phyloP scores from a whole-genome alignment of 768 basidiomycete genomes.

The Chalciporus chontae region DNA sequence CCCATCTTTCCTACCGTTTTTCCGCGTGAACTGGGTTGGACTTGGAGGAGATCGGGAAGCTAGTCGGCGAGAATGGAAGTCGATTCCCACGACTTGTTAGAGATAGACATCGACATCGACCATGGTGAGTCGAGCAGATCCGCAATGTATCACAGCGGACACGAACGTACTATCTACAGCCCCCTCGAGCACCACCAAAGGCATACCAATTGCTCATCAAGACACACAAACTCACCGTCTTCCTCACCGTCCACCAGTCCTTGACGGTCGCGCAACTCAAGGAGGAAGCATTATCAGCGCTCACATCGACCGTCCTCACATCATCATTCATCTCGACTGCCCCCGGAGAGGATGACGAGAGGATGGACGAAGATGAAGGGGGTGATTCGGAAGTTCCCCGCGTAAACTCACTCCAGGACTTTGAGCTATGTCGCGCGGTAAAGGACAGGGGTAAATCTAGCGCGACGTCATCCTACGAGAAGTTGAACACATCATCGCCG shows the following conservation, averaged over 20 bases:
- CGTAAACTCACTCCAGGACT: constrained; percentile 41
- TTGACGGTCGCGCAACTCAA: constrained; percentile 59
- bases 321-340: constrained; percentile 30
- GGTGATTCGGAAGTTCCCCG: constrained; percentile 29
- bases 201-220: constrained; percentile 67
- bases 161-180: constrained; percentile 32
- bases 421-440: constrained; percentile 58
- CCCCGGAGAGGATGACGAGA: constrained; percentile 26
- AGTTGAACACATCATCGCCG: constrained; percentile 39
- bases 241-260: constrained; percentile 52
- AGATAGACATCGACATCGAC: background rate
- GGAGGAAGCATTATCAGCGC: constrained; percentile 57
- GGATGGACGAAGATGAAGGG: constrained; percentile 11
- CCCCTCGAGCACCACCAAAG: constrained; percentile 54
- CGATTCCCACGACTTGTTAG: constrained; percentile 17
- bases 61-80: constrained; percentile 19
- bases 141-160: background rate
- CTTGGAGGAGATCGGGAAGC: constrained; percentile 13
- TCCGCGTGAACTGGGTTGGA: constrained; percentile 12
- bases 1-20: constrained; percentile 40
- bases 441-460: constrained; percentile 49
- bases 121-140: constrained; percentile 14
- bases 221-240: constrained; percentile 67
- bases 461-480: constrained; percentile 43
- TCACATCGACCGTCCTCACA: constrained; percentile 44